phyloP scores from a whole-genome alignment of 805 yeast genomes.

The Candida loeiensis region DNA sequence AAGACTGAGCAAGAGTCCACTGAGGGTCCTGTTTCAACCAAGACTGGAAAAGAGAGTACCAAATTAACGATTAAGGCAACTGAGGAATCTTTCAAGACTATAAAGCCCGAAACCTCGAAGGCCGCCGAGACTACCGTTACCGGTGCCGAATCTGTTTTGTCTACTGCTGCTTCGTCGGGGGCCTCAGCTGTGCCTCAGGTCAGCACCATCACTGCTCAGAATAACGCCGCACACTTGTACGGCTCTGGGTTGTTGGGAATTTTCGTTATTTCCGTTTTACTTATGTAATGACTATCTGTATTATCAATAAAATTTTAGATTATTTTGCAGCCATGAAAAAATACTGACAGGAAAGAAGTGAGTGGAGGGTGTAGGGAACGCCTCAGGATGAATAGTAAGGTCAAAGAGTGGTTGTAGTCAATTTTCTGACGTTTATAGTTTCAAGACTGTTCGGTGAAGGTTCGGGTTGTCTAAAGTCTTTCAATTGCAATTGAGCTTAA shows the following conservation, averaged over 20 bases:
- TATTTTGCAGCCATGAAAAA: background rate
- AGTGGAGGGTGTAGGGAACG: background rate
- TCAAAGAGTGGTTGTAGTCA: no score
- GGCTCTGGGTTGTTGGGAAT: conserved; percentile 7
- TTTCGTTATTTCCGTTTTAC: conserved; percentile 2
- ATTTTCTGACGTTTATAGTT: no score
- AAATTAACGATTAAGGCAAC: background rate
- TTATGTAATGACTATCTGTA: conserved; percentile 3
- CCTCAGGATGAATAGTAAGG: background rate
- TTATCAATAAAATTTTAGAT: background rate
- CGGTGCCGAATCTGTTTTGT: background rate
- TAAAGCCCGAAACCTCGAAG: background rate
- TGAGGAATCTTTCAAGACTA: background rate
- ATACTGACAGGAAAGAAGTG: background rate
- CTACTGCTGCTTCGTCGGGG: conserved; percentile 1
- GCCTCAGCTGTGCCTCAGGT: background rate
- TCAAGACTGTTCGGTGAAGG: no score
- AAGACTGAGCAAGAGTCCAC: background rate
- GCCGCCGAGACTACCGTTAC: background rate
- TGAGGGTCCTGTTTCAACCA: background rate
- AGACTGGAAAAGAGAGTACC: background rate
- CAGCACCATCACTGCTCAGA: no score
- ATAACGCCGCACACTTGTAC: conserved; percentile 6
- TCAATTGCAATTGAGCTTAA: no score
- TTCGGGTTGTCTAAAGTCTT: no score